phyloP scores from a whole-genome alignment of 495 filamentous ascomycete species.

The Tuber indicum region DNA sequence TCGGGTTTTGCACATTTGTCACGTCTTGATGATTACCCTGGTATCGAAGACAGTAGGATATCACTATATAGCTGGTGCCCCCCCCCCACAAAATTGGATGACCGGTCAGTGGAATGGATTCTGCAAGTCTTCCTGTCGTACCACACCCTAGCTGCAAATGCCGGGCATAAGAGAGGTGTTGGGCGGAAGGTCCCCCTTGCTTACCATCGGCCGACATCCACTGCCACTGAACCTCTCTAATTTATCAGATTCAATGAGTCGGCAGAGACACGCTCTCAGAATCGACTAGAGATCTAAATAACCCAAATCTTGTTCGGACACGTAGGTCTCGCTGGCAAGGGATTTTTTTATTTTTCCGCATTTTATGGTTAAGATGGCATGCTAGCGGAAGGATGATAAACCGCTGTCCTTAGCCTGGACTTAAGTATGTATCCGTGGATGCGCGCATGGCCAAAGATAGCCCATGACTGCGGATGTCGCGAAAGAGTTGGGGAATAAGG shows the following conservation, averaged over 20 bases:
- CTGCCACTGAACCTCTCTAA: not conserved
- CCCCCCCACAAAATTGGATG: not conserved
- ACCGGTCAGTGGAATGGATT: not conserved
- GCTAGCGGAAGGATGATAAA: not conserved
- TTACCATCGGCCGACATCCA: not conserved
- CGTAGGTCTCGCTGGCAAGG: not conserved
- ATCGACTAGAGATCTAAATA: not conserved
- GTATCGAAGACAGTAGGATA: not conserved
- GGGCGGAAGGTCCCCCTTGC: not conserved
- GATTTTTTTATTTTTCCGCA: not conserved
- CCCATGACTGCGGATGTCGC: not conserved
- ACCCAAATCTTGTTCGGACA: not conserved
- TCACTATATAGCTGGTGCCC: not conserved
- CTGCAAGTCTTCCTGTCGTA: not conserved
- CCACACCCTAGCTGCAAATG: not conserved
- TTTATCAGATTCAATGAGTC: not conserved
- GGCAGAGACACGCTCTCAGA: not conserved
- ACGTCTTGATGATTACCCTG: not conserved
- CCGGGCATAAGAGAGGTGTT: not conserved
- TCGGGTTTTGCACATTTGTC: not conserved
- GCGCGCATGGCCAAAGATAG: not conserved
- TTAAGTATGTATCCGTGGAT: not conserved
- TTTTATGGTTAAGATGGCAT: not conserved
- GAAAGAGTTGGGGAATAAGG: slow-evolving; percentile 4
- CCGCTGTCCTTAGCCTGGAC: not conserved